Conservation (phyloP, 805 yeast species). For the Metschnikowia corniflorae region DNA sequence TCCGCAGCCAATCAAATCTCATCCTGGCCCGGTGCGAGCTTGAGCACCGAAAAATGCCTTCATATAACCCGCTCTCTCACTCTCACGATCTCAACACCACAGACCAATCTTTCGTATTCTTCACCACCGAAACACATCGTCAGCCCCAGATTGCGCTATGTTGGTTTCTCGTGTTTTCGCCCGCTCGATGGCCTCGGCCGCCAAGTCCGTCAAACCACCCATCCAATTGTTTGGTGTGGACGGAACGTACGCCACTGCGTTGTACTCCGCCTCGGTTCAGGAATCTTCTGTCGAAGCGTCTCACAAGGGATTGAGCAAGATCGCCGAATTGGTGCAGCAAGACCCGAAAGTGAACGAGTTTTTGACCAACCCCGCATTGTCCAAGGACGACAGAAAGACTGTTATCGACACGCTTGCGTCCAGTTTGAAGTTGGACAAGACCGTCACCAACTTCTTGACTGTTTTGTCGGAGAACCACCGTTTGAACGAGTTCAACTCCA, state of each 20-base stretch:
- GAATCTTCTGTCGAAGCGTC: slow-evolving; percentile 72
- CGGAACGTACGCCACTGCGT: slow-evolving; percentile 95
- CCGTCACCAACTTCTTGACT: slow-evolving; percentile 72
- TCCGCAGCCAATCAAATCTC: too few species aligned
- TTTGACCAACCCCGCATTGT: slow-evolving; percentile 80
- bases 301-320: slow-evolving; percentile 56
- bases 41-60: too few species aligned
- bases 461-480: slow-evolving; percentile 96
- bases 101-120: too few species aligned
- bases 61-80: too few species aligned
- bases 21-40: too few species aligned
- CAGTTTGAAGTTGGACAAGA: slow-evolving; percentile 53
- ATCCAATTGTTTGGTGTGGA: slow-evolving; percentile 92
- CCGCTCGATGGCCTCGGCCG: slow-evolving; percentile 73
- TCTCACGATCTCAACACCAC: too few species aligned
- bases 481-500: slow-evolving; percentile 60
- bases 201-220: slow-evolving; percentile 71
- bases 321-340: slow-evolving; percentile 51
- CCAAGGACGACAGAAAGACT: slow-evolving; percentile 65
- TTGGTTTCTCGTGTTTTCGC: slow-evolving; percentile 65
- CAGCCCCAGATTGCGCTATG: too few species aligned
- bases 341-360: slow-evolving; percentile 63
- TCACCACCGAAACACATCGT: too few species aligned
- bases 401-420: slow-evolving; percentile 60
- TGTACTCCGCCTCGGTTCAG: slow-evolving; percentile 87